Evolutionary conservation across 2,329 filamentous ascomycete species (phyloP).

Genomic region (Arthrobotrys entomopaga): DNA sequence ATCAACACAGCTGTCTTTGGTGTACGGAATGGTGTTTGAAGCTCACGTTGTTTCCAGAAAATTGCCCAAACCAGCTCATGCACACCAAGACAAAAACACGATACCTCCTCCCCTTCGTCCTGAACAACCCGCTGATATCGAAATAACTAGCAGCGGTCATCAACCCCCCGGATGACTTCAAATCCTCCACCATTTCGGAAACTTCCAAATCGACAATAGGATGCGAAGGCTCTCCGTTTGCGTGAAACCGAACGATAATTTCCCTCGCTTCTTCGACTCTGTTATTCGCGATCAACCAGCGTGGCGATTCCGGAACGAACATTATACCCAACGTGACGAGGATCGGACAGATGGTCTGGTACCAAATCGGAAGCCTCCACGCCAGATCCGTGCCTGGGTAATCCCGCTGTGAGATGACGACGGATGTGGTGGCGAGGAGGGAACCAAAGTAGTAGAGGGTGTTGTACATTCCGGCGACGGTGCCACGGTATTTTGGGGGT

Average conservation of each 20-base stretch:
- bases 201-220: constrained; percentile 70
- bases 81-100: constrained; percentile 65
- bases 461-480: constrained; percentile 69
- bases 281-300: constrained; percentile 71
- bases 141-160: constrained; percentile 53
- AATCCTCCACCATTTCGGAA: constrained; percentile 68
- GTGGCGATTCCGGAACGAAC: constrained; percentile 71
- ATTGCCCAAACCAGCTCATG: constrained; percentile 68
- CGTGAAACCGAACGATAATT: constrained; percentile 70
- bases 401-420: constrained; percentile 64
- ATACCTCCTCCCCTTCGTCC: constrained; percentile 60
- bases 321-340: constrained; percentile 67
- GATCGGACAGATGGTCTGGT: constrained; percentile 65
- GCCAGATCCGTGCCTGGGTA: constrained; percentile 63
- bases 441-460: constrained; percentile 66
- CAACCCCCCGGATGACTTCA: constrained; percentile 59
- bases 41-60: constrained; percentile 65
- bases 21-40: constrained; percentile 57
- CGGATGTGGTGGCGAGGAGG: constrained; percentile 62
- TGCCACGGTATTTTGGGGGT: constrained; percentile 72
- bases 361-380: constrained; percentile 71
- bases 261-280: constrained; percentile 69
- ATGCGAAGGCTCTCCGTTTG: constrained; percentile 67
- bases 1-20: neutral
- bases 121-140: constrained; percentile 58